Percentiles rank a stretch among this genome's conserved stretches.
Conservation (phyloP, 306 rosid genomes). For the Mimosa bimucronata region DNA sequence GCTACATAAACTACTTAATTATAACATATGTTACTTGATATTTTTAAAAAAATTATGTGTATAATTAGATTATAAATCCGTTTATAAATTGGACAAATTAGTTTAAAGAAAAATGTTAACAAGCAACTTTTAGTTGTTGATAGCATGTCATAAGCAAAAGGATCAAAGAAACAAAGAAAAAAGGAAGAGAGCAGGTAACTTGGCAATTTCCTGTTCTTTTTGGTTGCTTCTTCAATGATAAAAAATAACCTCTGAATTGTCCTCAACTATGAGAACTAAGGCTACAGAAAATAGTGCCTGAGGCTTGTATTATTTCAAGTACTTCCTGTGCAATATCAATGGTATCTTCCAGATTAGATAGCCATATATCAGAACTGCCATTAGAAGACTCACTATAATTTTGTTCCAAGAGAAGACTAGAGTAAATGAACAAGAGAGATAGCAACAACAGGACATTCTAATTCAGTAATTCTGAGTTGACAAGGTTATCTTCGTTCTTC, state of each 20-base stretch:
- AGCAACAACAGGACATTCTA: conserved; percentile 27
- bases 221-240: not conserved
- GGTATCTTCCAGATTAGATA: not conserved
- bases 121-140: not conserved
- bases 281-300: conserved; percentile 14
- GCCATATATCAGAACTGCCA: conserved; percentile 32
- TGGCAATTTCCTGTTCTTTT: not conserved
- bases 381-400: conserved; percentile 25
- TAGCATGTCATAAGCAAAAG: not conserved
- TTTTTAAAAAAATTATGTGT: no score
- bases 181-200: not conserved
- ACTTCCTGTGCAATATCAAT: not conserved
- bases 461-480: conserved; percentile 39
- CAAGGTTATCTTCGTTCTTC: conserved; percentile 34
- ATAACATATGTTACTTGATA: no score
- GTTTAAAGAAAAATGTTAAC: no score
- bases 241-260: conserved; percentile 11
- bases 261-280: conserved; percentile 6
- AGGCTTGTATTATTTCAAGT: not conserved
- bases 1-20: no score
- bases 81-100: no score
- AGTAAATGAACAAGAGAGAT: conserved; percentile 38
- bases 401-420: not conserved
- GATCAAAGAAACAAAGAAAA: not conserved
- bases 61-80: no score